These are phyloP conservation scores for Salix arbutifolia DNA, from an alignment of 345 rosid species.

Conservation along the genomic window DNA sequence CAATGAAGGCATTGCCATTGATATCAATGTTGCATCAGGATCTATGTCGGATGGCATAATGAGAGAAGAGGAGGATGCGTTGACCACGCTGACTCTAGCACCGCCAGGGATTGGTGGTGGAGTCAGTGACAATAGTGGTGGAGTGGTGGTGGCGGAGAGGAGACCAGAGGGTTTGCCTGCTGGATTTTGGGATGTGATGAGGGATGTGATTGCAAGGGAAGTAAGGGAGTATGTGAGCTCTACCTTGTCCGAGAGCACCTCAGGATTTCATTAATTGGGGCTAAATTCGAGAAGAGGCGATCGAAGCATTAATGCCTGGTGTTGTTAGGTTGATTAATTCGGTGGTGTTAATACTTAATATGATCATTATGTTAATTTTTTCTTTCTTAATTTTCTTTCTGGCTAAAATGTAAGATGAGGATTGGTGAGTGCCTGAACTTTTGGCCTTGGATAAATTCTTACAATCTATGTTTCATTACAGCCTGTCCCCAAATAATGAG, in stretches of 20 bases:
- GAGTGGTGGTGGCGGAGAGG: slow-evolving; percentile 19
- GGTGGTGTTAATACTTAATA: background rate
- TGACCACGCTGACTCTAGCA: slow-evolving; percentile 65
- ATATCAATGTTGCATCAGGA: background rate
- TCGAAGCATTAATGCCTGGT: background rate
- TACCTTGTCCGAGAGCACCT: slow-evolving; percentile 17
- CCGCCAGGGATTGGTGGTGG: slow-evolving; percentile 48
- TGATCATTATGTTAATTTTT: background rate
- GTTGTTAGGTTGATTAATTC: background rate
- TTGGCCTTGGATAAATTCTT: background rate
- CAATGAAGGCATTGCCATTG: background rate
- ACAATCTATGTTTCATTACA: background rate
- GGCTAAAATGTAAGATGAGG: background rate
- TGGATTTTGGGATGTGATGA: slow-evolving; percentile 68
- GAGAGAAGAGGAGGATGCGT: slow-evolving; percentile 41
- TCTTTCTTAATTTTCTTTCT: background rate
- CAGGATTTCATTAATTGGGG: slow-evolving; percentile 27
- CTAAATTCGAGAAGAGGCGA: background rate
- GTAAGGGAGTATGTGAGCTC: slow-evolving; percentile 56
- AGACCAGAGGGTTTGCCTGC: slow-evolving; percentile 30
- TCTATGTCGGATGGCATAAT: background rate
- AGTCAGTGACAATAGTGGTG: background rate
- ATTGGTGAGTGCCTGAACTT: background rate
- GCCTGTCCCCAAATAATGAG: background rate
- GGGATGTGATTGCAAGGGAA: slow-evolving; percentile 62